Conservation (phyloP, 805 yeast species). For the Pichia heedii region DNA sequence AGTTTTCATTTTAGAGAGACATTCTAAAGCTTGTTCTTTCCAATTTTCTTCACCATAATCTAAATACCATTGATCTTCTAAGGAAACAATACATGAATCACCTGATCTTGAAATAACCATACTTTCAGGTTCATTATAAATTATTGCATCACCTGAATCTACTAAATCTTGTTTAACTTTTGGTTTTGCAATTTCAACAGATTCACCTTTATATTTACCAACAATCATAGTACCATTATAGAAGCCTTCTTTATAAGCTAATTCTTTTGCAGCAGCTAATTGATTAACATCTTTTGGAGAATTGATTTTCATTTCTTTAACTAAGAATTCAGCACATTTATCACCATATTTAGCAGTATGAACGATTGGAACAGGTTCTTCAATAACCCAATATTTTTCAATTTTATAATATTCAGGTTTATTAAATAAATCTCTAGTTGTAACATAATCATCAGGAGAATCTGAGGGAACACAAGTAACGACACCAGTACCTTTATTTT, state of each 20-base stretch:
- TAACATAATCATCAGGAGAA: constrained; percentile 94
- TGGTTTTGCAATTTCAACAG: constrained; percentile 85
- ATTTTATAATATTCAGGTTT: constrained; percentile 88
- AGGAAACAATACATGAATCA: constrained; percentile 91
- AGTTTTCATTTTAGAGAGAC: constrained; percentile 67
- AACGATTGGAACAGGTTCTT: constrained; percentile 66
- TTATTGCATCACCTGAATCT: constrained; percentile 70
- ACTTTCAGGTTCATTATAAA: constrained; percentile 91
- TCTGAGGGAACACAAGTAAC: constrained; percentile 99
- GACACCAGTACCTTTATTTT: constrained; percentile 96
- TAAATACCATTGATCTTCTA: constrained; percentile 97
- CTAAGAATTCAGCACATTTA: constrained; percentile 73
- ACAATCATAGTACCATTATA: constrained; percentile 76
- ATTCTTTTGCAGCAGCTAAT: constrained; percentile 87
- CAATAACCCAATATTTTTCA: constrained; percentile 75
- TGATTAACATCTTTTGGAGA: constrained; percentile 87
- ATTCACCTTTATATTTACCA: constrained; percentile 82
- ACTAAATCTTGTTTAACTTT: constrained; percentile 78
- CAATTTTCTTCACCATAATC: constrained; percentile 94
- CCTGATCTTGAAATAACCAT: constrained; percentile 90
- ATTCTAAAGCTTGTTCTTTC: constrained; percentile 74
- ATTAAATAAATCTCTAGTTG: constrained; percentile 71
- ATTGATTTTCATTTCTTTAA: constrained; percentile 80
- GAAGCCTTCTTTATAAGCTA: constrained; percentile 93
- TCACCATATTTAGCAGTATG: constrained; percentile 83